A percentile compares a stretch with the other conserved stretches of the same genome.
phyloP scores from a whole-genome alignment of 306 rosid genomes.

The Bauhinia variegata region DNA sequence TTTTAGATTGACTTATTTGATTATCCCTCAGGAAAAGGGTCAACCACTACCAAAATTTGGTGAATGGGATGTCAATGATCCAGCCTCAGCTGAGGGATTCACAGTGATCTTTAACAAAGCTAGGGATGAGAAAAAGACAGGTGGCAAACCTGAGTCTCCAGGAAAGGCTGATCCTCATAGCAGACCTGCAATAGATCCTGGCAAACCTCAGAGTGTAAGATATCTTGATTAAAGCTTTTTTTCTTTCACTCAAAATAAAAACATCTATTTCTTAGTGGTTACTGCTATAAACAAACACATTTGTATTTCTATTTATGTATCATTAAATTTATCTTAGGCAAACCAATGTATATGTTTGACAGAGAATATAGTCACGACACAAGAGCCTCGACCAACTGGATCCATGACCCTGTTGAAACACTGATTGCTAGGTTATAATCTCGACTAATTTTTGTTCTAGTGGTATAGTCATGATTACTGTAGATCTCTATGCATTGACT shows the following conservation, averaged over 20 bases:
- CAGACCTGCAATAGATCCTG: conserved; percentile 66
- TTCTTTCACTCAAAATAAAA: not conserved
- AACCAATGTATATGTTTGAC: conserved; percentile 5
- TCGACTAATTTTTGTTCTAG: conserved; percentile 24
- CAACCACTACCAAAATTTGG: conserved; percentile 96
- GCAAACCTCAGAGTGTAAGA: conserved; percentile 78
- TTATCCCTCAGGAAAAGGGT: conserved; percentile 79
- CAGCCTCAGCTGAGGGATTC: conserved; percentile 98
- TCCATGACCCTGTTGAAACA: conserved; percentile 28
- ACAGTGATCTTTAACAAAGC: conserved; percentile 98
- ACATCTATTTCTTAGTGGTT: too few species aligned
- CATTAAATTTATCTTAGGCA: not conserved
- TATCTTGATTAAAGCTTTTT: conserved; percentile 28
- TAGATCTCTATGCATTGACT: not conserved
- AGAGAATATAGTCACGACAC: conserved; percentile 25
- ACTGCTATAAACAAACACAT: not conserved
- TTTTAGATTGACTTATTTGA: conserved; percentile 27
- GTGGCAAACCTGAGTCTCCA: conserved; percentile 94
- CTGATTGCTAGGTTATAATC: conserved; percentile 17
- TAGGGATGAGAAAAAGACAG: conserved; percentile 95
- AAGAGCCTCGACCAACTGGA: conserved; percentile 29
- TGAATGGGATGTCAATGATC: conserved; percentile 99
- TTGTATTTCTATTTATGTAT: not conserved
- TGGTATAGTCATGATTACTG: conserved; percentile 6
- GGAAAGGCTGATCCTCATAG: conserved; percentile 68